Conservation (phyloP, 1,139 yeast species). For the Hanseniaspora sp. region DNA sequence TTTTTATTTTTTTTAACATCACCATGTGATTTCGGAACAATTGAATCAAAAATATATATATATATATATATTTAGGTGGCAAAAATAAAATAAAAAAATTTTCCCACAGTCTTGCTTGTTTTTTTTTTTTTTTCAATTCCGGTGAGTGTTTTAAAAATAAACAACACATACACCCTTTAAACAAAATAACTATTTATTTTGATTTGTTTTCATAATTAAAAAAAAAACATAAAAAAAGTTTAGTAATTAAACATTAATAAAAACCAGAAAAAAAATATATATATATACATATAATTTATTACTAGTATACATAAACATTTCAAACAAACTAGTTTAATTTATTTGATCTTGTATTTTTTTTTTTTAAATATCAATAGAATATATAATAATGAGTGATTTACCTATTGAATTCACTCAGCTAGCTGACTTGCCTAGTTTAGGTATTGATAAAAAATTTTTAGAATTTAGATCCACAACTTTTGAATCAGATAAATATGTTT, state of each 20-base stretch:
- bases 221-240: no score
- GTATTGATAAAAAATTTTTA: slow-evolving; percentile 71
- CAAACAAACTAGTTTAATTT: neutral
- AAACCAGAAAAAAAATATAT: no score
- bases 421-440: slow-evolving; percentile 73
- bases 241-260: no score
- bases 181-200: no score
- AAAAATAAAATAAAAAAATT: no score
- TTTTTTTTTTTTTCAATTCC: no score
- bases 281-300: no score
- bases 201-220: neutral
- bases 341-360: neutral
- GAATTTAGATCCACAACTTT: slow-evolving; percentile 90
- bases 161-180: neutral
- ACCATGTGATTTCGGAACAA: no score
- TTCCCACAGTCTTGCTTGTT: no score
- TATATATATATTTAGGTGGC: no score
- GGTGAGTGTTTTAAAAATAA: neutral
- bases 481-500: slow-evolving; percentile 82
- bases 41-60: no score
- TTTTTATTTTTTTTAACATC: neutral
- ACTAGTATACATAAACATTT: no score
- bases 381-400: slow-evolving; percentile 37
- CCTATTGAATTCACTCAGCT: slow-evolving; percentile 97
- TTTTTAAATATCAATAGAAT: neutral